Base-by-base conservation (phyloP, 2,329 filamentous ascomycete genomes). In the Stenocarpella maydis region DNA sequence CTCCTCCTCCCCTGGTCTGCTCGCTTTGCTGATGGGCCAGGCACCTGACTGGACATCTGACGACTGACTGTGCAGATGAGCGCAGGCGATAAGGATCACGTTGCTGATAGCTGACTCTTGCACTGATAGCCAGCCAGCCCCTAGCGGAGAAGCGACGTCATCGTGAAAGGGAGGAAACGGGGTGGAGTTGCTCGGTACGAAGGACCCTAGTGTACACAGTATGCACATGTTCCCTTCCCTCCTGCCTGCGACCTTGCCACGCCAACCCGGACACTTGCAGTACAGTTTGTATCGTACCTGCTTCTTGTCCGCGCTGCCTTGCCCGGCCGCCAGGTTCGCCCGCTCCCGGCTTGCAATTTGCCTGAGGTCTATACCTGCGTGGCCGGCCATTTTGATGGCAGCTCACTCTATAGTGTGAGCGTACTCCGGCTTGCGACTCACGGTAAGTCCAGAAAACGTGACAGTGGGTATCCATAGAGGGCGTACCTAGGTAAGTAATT, bases 41-140 rank as follows among this genome's bases (percentile, higher is more conserved):
- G 28, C 58, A 49, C 39, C 26, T 63, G 41, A 31, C n/a, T 12
- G 4, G n/a, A 19, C 15, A 6, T 3, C 53, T 24, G 7, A 6
- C 1, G 7, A 19, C 50, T 26, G 39, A 9, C 39, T 4, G 10
- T 43, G 2, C 37, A 41, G 15, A 12, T 41, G 26, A 14, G 17
- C 31, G 21, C 28, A 19, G 34, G 7, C 43, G 58, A 63, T 63
- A 26, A 63, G 58, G 55, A 49, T 17, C 7, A 3, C 14, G 3
- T 12, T 19, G 26, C 24, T 9, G 54, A 60, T 31, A 24, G 58
- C 43, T 63, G 58, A 63, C 58, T 63, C 58, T 45, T 37, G 43
- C 26, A 3, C 21, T 4, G 14, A 37, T 31, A 19, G 49, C 49
- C 49, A 19, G 24, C 12, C 24, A 31, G 53, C 53, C 10, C 2